Evolutionary conservation across 495 filamentous ascomycete species (phyloP), one percentile per base, ranked within the genome.

Genomic region (Penicillium turbatum): DNA sequence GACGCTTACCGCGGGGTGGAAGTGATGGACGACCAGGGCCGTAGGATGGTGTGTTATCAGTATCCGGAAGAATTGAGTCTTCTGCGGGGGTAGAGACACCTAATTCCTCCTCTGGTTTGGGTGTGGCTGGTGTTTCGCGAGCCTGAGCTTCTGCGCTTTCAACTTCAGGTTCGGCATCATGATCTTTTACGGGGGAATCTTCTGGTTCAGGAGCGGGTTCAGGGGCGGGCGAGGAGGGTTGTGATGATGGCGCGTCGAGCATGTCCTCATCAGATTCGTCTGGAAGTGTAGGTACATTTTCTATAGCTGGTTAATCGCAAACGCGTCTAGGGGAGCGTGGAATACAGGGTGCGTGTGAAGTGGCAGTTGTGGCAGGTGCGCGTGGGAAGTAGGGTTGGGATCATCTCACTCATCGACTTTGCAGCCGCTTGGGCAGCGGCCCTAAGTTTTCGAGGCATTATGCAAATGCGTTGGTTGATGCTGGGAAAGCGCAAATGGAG

Each of bases 1-100:
- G 87, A 56, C 88, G 82, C 65, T 89, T 86, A 7, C 47, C 47
- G 21, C 60, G 88, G 67, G 85, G 76, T 72, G 83, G 73, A 68
- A 84, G 59, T 60, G 84, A 72, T 16, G 57, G 62, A 30, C 69
- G 70, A 29, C 71, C 71, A 29, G 62, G 66, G 26, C 35, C 65
- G 56, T 52, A 68, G 21, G 68, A 54, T 8, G 67, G 64, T 8
- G 69, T 64, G 32, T 58, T 48, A 13, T 63, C 68, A 21, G 46
- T 62, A 26, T 67, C 70, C 48, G 76, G 68, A 26, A 64, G 65
- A 0, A 73, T 69, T 7, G 71, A 69, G 24, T 77, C 72, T 30
- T 53, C 64, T 39, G 67, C 73, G 7, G 76, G 73, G 24, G 71
- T 73, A 21, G 58, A 59, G 31, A 46, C 64, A 36, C 55, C 65